These are phyloP conservation scores for Zasmidium citrigriseum DNA, from an alignment of 2,329 filamentous ascomycete species.

Conservation along the genomic window DNA sequence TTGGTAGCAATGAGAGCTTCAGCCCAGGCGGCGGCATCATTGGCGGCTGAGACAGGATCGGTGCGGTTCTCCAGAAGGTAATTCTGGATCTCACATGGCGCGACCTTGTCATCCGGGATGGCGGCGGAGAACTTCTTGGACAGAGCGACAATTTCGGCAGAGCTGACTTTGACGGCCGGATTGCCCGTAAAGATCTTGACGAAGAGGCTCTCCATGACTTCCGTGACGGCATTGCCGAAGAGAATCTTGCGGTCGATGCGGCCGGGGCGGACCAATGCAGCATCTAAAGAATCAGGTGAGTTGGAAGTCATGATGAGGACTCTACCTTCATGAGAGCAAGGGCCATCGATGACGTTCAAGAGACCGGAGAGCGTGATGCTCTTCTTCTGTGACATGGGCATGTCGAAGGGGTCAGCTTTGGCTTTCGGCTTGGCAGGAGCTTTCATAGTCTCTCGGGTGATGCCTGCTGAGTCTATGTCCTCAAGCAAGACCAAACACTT, in stretches of 20 bases:
- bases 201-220: constrained; percentile 43
- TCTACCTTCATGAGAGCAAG: constrained; percentile 72
- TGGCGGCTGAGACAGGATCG: constrained; percentile 45
- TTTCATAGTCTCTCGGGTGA: constrained; percentile 77
- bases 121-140: constrained; percentile 45
- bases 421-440: constrained; percentile 15
- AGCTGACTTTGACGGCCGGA: neutral
- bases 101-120: constrained; percentile 47
- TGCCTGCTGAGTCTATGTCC: constrained; percentile 92
- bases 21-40: constrained; percentile 43
- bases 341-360: constrained; percentile 79
- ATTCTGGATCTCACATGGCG: constrained; percentile 53
- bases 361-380: constrained; percentile 66
- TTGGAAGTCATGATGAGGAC: constrained; percentile 82
- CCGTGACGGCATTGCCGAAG: constrained; percentile 51
- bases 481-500: constrained; percentile 99
- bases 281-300: constrained; percentile 68
- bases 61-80: constrained; percentile 51
- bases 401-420: no score
- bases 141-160: constrained; percentile 35
- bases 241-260: constrained; percentile 67
- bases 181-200: constrained; percentile 32
- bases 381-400: constrained; percentile 37
- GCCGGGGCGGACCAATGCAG: constrained; percentile 71
- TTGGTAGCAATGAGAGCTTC: constrained; percentile 31